Conservation (phyloP, 768 basidiomycete species). For the Rhodotorula babjevae region DNA sequence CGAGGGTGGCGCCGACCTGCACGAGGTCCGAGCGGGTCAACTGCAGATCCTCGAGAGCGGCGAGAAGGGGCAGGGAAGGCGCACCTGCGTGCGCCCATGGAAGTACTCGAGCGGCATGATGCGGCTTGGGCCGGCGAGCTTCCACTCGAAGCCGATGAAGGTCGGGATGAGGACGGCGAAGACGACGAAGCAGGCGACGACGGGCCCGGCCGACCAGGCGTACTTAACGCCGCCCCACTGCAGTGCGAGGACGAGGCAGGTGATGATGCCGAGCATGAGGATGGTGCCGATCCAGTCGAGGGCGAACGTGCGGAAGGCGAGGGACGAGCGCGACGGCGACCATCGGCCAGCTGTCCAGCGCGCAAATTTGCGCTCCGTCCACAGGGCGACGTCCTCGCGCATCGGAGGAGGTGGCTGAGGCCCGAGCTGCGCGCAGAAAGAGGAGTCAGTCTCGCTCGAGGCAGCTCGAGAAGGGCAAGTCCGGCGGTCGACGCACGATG, state of each 20-base stretch:
- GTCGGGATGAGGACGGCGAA: slow-evolving; percentile 47
- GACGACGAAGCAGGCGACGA: slow-evolving; percentile 41
- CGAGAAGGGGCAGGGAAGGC: not conserved
- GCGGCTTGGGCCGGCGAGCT: slow-evolving; percentile 47
- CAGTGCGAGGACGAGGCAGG: slow-evolving; percentile 51
- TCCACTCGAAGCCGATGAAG: slow-evolving; percentile 47
- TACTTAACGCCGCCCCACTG: slow-evolving; percentile 55
- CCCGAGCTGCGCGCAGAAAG: not conserved
- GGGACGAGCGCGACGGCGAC: slow-evolving; percentile 4
- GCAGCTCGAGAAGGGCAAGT: too few species aligned
- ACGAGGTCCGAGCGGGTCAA: not conserved
- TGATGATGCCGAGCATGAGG: slow-evolving; percentile 49
- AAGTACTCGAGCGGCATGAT: slow-evolving; percentile 48
- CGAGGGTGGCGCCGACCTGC: slow-evolving; percentile 43
- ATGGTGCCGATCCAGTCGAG: slow-evolving; percentile 51
- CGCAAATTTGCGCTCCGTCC: slow-evolving; percentile 23
- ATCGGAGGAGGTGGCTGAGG: slow-evolving; percentile 24
- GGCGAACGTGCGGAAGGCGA: slow-evolving; percentile 21
- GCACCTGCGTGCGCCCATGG: slow-evolving; percentile 33
- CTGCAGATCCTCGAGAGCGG: not conserved
- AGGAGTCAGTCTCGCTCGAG: too few species aligned
- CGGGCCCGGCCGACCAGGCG: slow-evolving; percentile 26
- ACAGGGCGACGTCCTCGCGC: slow-evolving; percentile 5
- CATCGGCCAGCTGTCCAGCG: slow-evolving; percentile 23
- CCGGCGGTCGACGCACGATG: slow-evolving; percentile 7